Conservation (phyloP, 495 filamentous ascomycete genomes). For the Aspergillus cristatus region DNA sequence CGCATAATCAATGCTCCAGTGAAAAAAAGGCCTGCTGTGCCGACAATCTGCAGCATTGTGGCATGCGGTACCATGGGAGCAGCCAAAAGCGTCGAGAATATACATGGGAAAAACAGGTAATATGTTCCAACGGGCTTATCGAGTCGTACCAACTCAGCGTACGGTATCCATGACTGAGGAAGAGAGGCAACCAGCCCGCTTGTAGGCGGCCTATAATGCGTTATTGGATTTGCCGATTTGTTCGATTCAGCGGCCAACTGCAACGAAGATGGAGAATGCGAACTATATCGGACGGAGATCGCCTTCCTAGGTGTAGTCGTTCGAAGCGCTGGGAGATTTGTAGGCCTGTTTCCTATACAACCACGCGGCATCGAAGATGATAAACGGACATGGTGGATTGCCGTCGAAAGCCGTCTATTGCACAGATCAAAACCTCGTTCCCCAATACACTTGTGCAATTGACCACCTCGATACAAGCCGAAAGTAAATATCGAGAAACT, state of each 20-base stretch:
- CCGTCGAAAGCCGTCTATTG: neutral
- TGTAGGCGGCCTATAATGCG: conserved; percentile 56
- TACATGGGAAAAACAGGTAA: conserved; percentile 91
- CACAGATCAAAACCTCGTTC: neutral
- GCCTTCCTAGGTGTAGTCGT: neutral
- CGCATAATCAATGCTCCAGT: conserved; percentile 89
- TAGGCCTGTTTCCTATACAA: neutral
- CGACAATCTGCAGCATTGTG: conserved; percentile 53
- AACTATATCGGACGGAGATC: neutral
- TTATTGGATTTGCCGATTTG: conserved; percentile 8
- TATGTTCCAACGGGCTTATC: conserved; percentile 93
- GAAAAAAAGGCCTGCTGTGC: conserved; percentile 73
- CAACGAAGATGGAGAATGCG: neutral
- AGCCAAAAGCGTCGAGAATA: conserved; percentile 71
- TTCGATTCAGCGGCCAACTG: neutral
- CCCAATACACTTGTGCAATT: neutral
- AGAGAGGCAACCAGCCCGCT: conserved; percentile 70
- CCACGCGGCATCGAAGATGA: neutral
- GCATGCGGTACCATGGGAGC: conserved; percentile 38
- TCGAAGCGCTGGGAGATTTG: neutral
- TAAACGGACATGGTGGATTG: neutral
- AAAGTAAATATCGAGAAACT: neutral
- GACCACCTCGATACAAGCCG: neutral
- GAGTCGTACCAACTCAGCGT: conserved; percentile 85
- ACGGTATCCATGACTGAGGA: conserved; percentile 71